Percentiles rank a stretch among this genome's conserved stretches.
Conservation (phyloP, 225 moss, liverwort and hornwort genomes). For the Ulota crispa region DNA sequence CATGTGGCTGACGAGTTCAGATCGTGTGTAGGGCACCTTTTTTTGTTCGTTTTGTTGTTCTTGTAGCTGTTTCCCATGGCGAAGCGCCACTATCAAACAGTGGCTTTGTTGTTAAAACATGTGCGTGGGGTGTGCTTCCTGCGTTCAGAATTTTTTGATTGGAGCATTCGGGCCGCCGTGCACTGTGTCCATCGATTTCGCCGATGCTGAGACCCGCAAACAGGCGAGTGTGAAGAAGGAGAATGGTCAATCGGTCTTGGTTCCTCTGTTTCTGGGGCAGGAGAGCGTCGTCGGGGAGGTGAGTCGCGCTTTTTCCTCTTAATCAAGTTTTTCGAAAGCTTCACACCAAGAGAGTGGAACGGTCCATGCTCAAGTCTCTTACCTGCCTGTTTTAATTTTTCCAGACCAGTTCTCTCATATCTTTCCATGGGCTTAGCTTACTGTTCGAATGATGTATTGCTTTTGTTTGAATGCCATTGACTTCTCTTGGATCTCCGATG, state of each 20-base stretch:
- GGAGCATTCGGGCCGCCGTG: slow-evolving; percentile 89
- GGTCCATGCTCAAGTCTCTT: background rate
- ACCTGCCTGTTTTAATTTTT: background rate
- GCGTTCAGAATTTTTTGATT: slow-evolving; percentile 68
- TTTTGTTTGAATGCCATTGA: background rate
- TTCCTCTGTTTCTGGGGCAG: slow-evolving; percentile 82
- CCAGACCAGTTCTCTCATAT: background rate
- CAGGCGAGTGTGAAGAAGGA: slow-evolving; percentile 93
- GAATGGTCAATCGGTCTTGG: slow-evolving; percentile 80
- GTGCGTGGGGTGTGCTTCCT: background rate
- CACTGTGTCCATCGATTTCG: slow-evolving; percentile 74
- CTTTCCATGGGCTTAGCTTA: background rate
- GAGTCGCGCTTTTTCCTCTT: background rate
- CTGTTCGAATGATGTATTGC: background rate
- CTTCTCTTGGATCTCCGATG: background rate
- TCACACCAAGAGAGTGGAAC: background rate
- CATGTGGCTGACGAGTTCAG: background rate
- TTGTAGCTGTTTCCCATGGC: background rate
- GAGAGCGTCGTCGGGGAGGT: slow-evolving; percentile 95
- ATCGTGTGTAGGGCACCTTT: background rate
- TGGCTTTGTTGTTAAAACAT: background rate
- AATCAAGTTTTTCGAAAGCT: background rate
- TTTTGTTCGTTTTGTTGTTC: background rate
- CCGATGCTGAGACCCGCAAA: slow-evolving; percentile 84
- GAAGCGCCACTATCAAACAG: background rate